Evolutionary conservation across 2,329 filamentous ascomycete genomes (phyloP).

Genomic region (Paracoccidioides lutzii): DNA sequence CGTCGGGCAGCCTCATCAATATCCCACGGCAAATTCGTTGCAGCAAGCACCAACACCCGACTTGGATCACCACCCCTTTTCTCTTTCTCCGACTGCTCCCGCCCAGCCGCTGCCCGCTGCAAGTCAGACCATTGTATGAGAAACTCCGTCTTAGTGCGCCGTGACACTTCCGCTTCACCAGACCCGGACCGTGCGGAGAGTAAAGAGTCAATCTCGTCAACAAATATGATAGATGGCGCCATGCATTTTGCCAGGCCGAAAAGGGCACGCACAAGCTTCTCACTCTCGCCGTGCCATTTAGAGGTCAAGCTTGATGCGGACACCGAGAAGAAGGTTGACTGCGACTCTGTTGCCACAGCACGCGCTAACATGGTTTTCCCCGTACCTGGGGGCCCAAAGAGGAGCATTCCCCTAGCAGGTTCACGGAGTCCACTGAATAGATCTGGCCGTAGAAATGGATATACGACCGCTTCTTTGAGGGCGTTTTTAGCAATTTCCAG

Average conservation of each 20-base stretch:
- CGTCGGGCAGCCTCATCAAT: conserved; percentile 91
- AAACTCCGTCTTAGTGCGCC: conserved; percentile 94
- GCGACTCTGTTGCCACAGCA: conserved; percentile 86
- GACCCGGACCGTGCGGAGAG: conserved; percentile 65
- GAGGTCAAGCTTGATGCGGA: conserved; percentile 87
- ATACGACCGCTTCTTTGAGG: conserved; percentile 89
- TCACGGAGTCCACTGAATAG: conserved; percentile 92
- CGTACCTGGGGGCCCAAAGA: conserved; percentile 95
- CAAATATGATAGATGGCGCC: conserved; percentile 92
- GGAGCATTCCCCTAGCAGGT: conserved; percentile 83
- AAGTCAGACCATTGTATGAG: conserved; percentile 95
- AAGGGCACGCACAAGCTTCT: conserved; percentile 86
- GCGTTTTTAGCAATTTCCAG: conserved; percentile 82
- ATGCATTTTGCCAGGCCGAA: conserved; percentile 81
- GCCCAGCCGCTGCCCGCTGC: conserved; percentile 77
- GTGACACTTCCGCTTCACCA: conserved; percentile 82
- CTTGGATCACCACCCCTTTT: conserved; percentile 68
- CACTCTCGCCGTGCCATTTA: conserved; percentile 91
- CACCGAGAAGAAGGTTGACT: conserved; percentile 93
- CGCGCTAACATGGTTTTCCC: conserved; percentile 97
- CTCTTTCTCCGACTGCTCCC: conserved; percentile 51
- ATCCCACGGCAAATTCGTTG: conserved; percentile 93
- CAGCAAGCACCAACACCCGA: conserved; percentile 81
- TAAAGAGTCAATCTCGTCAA: conserved; percentile 94
- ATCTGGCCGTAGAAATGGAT: conserved; percentile 89